phyloP scores from a whole-genome alignment of 1,139 yeast species.

The Torulaspora pretoriensis region DNA sequence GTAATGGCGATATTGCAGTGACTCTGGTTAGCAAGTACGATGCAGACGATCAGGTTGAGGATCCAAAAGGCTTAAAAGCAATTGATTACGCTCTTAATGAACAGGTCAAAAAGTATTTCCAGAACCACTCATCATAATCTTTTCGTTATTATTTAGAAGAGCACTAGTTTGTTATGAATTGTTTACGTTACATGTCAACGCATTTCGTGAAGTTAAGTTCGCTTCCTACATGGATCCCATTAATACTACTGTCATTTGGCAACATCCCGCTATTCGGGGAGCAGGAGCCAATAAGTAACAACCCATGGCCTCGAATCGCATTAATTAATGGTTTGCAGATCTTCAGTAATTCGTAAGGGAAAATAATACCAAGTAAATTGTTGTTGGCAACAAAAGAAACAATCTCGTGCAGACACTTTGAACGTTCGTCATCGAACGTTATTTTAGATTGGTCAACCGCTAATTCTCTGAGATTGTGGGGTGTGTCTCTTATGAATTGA shows the following conservation, averaged over 20 bases:
- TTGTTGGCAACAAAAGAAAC: constrained; percentile 72
- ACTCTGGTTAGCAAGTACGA: constrained; percentile 54
- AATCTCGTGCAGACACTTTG: constrained; percentile 57
- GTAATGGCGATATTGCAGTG: constrained; percentile 74
- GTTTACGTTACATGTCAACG: constrained; percentile 49
- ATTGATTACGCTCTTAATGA: constrained; percentile 59
- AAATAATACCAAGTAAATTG: constrained; percentile 77
- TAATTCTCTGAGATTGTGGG: constrained; percentile 25
- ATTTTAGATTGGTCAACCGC: constrained; percentile 25
- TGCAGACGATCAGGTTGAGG: constrained; percentile 54
- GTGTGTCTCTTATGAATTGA: constrained; percentile 40
- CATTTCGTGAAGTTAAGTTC: constrained; percentile 67
- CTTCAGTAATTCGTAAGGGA: constrained; percentile 64
- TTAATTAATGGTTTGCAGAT: constrained; percentile 75
- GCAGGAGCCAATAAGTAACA: constrained; percentile 60
- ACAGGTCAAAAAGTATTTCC: constrained; percentile 47
- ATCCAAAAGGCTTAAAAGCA: constrained; percentile 55
- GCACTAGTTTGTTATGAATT: neutral
- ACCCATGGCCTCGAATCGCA: constrained; percentile 72
- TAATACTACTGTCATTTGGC: constrained; percentile 50
- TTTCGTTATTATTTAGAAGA: constrained; percentile 2
- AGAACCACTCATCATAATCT: constrained; percentile 17
- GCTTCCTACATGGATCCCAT: constrained; percentile 67
- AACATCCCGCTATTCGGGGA: constrained; percentile 21
- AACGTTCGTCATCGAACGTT: constrained; percentile 40